Percentiles rank a stretch among this genome's conserved stretches.
Conservation (phyloP, 306 rosid species). For the Amphicarpaea edgeworthii region DNA sequence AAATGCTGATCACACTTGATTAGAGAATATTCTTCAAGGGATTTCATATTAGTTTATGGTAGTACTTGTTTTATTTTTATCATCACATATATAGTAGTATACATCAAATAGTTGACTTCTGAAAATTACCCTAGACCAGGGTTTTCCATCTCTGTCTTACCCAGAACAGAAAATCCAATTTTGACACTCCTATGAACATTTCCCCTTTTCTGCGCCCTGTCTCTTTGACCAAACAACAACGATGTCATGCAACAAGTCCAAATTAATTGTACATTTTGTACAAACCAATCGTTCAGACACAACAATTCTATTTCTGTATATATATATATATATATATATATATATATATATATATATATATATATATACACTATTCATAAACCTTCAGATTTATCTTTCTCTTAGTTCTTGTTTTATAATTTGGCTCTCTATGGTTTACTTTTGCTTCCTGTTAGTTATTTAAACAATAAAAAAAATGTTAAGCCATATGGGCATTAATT, state of each 20-base stretch:
- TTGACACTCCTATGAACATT: conserved; percentile 19
- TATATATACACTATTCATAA: neutral
- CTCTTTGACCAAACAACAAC: conserved; percentile 23
- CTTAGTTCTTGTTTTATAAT: neutral
- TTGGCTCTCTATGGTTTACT: neutral
- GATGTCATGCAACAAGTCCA: neutral
- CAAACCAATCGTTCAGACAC: neutral
- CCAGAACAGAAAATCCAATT: neutral
- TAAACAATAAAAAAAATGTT: conserved; percentile 3
- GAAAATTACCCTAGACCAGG: neutral
- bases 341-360: neutral
- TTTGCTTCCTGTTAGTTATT: too few species aligned
- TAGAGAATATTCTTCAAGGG: conserved; percentile 41
- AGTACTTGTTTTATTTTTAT: conserved; percentile 21
- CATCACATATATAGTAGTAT: too few species aligned
- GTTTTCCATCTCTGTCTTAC: conserved; percentile 15
- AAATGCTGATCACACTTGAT: conserved; percentile 34
- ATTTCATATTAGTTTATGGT: conserved; percentile 2
- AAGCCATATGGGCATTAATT: neutral
- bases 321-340: neutral
- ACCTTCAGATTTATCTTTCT: neutral
- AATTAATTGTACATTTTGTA: neutral
- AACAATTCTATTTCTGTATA: conserved; percentile 16
- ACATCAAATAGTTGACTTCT: conserved; percentile 44
- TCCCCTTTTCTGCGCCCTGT: neutral